Evolutionary conservation across 2,329 filamentous ascomycete species (phyloP).

Genomic region (Fusarium secorum): DNA sequence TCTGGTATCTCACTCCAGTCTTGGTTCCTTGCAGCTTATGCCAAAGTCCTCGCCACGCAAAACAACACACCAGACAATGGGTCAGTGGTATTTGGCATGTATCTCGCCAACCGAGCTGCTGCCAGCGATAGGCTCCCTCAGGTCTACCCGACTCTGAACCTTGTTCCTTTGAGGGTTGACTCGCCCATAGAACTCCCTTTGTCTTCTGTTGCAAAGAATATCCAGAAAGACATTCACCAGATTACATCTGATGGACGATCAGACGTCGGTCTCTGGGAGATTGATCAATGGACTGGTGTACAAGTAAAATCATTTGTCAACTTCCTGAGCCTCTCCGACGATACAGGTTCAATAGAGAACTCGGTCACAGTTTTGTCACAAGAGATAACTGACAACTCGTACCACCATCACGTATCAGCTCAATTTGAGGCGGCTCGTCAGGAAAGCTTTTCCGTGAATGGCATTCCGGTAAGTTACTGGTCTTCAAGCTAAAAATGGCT

Average conservation of each 20-base stretch:
- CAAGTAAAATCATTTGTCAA: constrained; percentile 80
- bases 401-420: neutral
- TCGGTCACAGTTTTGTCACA: constrained; percentile 8
- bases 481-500: too few relatives aligned
- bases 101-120: constrained; percentile 78
- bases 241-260: constrained; percentile 62
- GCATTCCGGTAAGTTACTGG: constrained; percentile 42
- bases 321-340: constrained; percentile 68
- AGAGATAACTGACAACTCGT: neutral
- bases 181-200: constrained; percentile 47
- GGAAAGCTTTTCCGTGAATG: constrained; percentile 37
- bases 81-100: constrained; percentile 75
- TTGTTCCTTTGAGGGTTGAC: constrained; percentile 74
- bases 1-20: constrained; percentile 74
- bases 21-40: constrained; percentile 76
- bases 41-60: constrained; percentile 52
- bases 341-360: neutral
- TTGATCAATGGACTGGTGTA: constrained; percentile 77
- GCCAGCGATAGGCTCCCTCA: constrained; percentile 56
- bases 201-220: constrained; percentile 60
- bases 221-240: constrained; percentile 73
- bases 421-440: constrained; percentile 17
- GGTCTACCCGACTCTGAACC: constrained; percentile 76
- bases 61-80: constrained; percentile 43
- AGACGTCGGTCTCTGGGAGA: constrained; percentile 73